phyloP scores from a whole-genome alignment of 805 yeast genomes.

The Cyberlindnera bimundalis region DNA sequence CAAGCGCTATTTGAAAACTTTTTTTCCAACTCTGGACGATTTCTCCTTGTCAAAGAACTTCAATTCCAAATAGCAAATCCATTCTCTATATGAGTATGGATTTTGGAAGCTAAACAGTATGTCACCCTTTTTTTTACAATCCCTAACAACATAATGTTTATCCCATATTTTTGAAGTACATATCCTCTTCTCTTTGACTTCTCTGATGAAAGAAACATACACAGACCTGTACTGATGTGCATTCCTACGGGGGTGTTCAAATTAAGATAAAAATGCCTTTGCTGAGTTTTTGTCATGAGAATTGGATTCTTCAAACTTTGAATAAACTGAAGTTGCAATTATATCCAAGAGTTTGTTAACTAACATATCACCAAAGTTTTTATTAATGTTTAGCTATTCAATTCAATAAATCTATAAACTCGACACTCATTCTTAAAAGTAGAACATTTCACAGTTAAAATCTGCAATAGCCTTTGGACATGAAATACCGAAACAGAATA shows the following conservation, averaged over 20 bases:
- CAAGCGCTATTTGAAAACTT: not conserved
- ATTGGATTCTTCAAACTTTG: not conserved
- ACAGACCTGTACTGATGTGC: conserved; percentile 57
- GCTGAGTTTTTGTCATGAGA: conserved; percentile 18
- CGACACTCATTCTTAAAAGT: no score
- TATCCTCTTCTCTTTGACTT: not conserved
- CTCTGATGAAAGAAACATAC: conserved; percentile 44
- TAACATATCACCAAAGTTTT: not conserved
- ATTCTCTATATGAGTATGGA: no score
- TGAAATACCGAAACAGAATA: no score
- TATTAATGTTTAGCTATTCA: not conserved
- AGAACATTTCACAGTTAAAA: no score
- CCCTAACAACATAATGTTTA: no score
- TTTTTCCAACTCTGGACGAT: not conserved
- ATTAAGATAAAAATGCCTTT: conserved; percentile 37
- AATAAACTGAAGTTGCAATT: not conserved
- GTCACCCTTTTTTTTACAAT: no score
- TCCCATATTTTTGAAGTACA: not conserved
- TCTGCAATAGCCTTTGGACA: no score
- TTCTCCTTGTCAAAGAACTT: no score
- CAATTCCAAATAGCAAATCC: no score
- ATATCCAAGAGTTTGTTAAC: not conserved
- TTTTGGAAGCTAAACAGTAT: not conserved
- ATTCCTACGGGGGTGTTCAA: conserved; percentile 20
- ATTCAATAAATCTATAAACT: no score